Evolutionary conservation across 2,329 filamentous ascomycete genomes (phyloP).

Genomic region (Aaosphaeria arxii): DNA sequence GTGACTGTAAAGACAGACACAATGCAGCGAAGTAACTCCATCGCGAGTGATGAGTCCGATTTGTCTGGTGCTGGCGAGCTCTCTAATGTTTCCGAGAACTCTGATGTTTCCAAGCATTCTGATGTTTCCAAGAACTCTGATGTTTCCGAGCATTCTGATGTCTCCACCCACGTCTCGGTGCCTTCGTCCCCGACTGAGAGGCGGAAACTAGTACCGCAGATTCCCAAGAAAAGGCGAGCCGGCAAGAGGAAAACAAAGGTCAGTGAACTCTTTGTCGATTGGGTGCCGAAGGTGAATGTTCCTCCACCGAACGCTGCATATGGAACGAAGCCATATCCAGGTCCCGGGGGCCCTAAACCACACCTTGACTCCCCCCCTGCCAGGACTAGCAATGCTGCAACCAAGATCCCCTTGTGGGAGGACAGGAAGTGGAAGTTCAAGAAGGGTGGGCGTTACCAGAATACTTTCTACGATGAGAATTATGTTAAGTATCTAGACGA

Average conservation of each 20-base stretch:
- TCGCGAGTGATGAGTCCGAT: no score
- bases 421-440: slow-evolving; percentile 21
- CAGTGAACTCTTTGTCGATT: no score
- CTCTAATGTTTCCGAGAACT: not conserved
- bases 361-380: slow-evolving; percentile 14
- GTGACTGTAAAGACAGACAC: no score
- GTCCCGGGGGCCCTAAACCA: slow-evolving; percentile 4
- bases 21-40: no score
- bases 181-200: no score
- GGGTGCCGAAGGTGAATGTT: not conserved
- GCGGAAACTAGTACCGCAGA: no score
- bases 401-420: slow-evolving; percentile 22
- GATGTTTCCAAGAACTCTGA: not conserved
- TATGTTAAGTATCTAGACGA: not conserved
- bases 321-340: not conserved
- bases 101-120: not conserved
- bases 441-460: slow-evolving; percentile 11
- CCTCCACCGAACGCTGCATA: not conserved
- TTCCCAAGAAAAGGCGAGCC: no score
- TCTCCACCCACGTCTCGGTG: no score
- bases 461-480: not conserved
- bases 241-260: no score
- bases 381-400: slow-evolving; percentile 15
- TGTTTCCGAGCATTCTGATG: not conserved
- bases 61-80: no score